Base-by-base conservation (phyloP, 1,139 yeast genomes). In the Hyphopichia wangnamkhiaoensis region DNA sequence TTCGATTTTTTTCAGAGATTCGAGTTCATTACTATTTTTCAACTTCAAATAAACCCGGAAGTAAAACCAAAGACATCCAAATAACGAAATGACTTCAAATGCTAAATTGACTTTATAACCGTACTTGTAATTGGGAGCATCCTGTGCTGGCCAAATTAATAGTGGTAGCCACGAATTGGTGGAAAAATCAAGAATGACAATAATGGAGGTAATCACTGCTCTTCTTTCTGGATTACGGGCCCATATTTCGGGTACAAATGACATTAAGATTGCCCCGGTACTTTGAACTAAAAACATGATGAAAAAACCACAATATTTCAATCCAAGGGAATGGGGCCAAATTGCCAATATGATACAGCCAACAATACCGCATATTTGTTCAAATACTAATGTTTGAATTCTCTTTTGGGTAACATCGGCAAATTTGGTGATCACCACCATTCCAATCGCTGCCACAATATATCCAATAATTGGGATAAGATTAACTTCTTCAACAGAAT, bases 361-460 rank as follows among this genome's bases (percentile, higher is more conserved):
- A 5, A 51, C 35, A 28, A 54, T 46, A 25, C 59, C 59, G 37
- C 58, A 54, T 3, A 48, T 50, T 50, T 77, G 81, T 1, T 79
- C 68, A 19, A 68, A 55, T 13, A 66, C 46, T 37, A 77, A 63
- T 3, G 79, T 78, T 37, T 64, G 68, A 69, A 74, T 69, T 43
- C 81, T 59, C 23, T 71, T 64, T 13, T 65, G 66, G 31, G 71
- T 60, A 30, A 73, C 53, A 55, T 80, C 63, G 21, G 53, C 46
- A 40, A 48, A 42, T 44, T 79, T 68, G 12, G 68, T 58, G 15
- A 71, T 41, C 12, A 66, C 46, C 35, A 78, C 55, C 25, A 71
- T 59, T 36, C 78, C 65, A n/a, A 75, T 54, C 27, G 50, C 48
- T 27, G 56, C 48, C 43, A 76, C 73, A 24, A 70, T 51, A 44